Percentiles rank a stretch among this genome's conserved stretches.
Conservation (phyloP, 2,329 filamentous ascomycete genomes). For the Fusarium burgessii region DNA sequence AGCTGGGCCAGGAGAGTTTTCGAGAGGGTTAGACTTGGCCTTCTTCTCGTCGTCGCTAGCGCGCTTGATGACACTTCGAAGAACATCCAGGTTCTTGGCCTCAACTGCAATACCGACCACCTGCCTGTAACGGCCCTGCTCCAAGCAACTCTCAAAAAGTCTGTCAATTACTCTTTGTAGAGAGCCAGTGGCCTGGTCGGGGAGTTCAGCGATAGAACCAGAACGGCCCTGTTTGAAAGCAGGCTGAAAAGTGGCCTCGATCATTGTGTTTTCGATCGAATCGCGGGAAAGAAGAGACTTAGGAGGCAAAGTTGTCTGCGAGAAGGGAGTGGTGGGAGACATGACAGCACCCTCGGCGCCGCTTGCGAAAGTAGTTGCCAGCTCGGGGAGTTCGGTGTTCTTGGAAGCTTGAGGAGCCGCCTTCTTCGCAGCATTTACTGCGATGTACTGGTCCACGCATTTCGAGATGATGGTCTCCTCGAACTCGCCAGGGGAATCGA, state of each 20-base stretch:
- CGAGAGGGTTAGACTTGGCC: slow-evolving; percentile 66
- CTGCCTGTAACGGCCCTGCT: slow-evolving; percentile 88
- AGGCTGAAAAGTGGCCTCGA: slow-evolving; percentile 69
- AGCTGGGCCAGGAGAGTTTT: slow-evolving; percentile 68
- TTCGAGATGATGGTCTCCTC: slow-evolving; percentile 99
- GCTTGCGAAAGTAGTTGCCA: slow-evolving; percentile 83
- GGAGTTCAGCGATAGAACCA: slow-evolving; percentile 73
- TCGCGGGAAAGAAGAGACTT: slow-evolving; percentile 94
- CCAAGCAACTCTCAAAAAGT: slow-evolving; percentile 90
- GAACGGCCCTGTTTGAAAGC: slow-evolving; percentile 65
- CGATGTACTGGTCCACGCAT: slow-evolving; percentile 98
- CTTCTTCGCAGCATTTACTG: slow-evolving; percentile 70
- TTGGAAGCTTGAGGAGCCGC: slow-evolving; percentile 57
- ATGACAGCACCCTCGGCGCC: slow-evolving; percentile 78
- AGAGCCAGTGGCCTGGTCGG: slow-evolving; percentile 78
- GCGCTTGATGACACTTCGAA: slow-evolving; percentile 86
- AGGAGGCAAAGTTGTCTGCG: slow-evolving; percentile 90
- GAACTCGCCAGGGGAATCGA: slow-evolving; percentile 91
- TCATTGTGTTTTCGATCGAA: slow-evolving; percentile 72
- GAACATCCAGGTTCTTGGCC: slow-evolving; percentile 88
- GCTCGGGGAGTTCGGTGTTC: slow-evolving; percentile 69
- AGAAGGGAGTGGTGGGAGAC: slow-evolving; percentile 94
- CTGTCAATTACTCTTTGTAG: slow-evolving; percentile 87
- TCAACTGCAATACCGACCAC: slow-evolving; percentile 98
- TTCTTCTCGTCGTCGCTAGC: slow-evolving; percentile 88